Base-by-base conservation (phyloP, 768 basidiomycete species). In the Trametes elegans region DNA sequence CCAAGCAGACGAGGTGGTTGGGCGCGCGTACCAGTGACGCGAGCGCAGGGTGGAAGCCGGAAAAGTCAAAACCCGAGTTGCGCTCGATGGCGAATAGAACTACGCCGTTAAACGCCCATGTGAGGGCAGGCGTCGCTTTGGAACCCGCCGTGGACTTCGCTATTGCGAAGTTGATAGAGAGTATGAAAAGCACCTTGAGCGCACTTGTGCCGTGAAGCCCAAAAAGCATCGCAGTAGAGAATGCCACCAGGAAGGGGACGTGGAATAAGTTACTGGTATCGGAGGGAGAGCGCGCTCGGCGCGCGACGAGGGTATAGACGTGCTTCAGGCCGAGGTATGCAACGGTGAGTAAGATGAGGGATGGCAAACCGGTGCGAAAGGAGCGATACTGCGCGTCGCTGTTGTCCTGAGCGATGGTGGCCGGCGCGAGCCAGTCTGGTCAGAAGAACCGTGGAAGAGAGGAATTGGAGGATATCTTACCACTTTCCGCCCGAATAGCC, bases 301-400 rank as follows among this genome's bases (percentile, higher is more conserved):
- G 49, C 27, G 49, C 34, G 19, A 51, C 14, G 40, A 68, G 72
- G 55, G 69, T 73, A 59, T 81, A 83, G n/a, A 81, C 26, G 23
- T 68, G 73, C 64, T 87, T 87, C 46, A 81, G 59, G 21, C 70
- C 58, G 18, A 93, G 71, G 66, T 87, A 88, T n/a, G 77, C 62
- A 24, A 71, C 54, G 14, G 75, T 71, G 26, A 90, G 74, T 36
- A 67, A 36, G 32, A 76, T 64, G 4, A 98, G 78, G 5, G 84
- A 69, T 5, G 86, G 81, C 41, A 98, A 66, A 66, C 93, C 91
- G 62, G 79, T 76, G 34, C 97, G 82, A 70, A 99, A 97, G 3
- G 84, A 80, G 23, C 88, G 87, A 67, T 94, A 98, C 74, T 98
- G 97, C 0, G 78, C 74, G 64, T 98, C 97, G 59, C 90, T 93